Conservation (phyloP, 2,329 filamentous ascomycete genomes). For the Pseudocercospora musae region DNA sequence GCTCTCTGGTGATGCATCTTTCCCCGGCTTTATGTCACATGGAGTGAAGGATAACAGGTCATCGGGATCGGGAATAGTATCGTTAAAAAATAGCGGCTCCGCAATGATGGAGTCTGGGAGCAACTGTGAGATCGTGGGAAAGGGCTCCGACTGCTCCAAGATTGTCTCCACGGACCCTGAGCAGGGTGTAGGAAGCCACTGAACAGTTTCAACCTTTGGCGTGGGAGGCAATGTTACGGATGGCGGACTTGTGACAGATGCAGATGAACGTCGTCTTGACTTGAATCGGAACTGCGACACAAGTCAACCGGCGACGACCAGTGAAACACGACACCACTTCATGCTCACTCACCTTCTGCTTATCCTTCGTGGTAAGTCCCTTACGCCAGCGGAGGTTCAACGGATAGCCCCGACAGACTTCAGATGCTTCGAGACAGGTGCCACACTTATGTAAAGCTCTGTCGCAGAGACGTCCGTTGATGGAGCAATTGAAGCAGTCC, state of each 20-base stretch:
- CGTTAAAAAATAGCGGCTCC: background rate
- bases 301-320: background rate
- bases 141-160: background rate
- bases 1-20: background rate
- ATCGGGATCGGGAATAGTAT: background rate
- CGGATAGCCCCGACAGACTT: slow-evolving; percentile 7
- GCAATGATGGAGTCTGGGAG: background rate
- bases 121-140: background rate
- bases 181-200: background rate
- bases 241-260: background rate
- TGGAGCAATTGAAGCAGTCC: slow-evolving; percentile 6
- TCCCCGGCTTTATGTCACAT: background rate
- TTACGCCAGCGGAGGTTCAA: slow-evolving; percentile 5
- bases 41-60: background rate
- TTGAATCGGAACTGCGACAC: background rate
- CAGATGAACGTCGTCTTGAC: background rate
- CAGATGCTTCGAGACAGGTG: background rate
- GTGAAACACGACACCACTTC: background rate
- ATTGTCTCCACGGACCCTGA: background rate
- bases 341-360: background rate
- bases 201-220: background rate
- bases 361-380: background rate
- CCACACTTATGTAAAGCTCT: slow-evolving; percentile 2
- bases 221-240: background rate
- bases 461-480: slow-evolving; percentile 1